Evolutionary conservation across 2,329 filamentous ascomycete genomes (phyloP).

Genomic region (Diaporthe ampelina): DNA sequence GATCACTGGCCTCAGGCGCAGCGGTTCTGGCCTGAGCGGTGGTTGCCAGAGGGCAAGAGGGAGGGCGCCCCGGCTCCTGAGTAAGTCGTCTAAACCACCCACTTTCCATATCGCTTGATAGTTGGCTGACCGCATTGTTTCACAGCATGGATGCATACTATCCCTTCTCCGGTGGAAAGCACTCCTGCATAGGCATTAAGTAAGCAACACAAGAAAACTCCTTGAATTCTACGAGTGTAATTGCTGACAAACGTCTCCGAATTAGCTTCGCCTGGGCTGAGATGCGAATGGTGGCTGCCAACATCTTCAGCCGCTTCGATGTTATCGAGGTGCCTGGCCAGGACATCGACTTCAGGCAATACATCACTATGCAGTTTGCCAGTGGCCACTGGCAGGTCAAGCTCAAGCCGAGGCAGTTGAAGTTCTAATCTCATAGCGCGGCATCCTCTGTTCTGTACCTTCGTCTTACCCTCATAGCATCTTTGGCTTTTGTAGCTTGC

Average conservation of each 20-base stretch:
- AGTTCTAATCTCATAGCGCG: neutral
- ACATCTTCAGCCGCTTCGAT: conserved; percentile 45
- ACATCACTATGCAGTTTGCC: conserved; percentile 47
- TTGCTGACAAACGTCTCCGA: neutral
- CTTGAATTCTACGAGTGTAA: neutral
- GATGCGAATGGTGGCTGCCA: conserved; percentile 46
- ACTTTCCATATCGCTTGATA: neutral
- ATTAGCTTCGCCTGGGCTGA: conserved; percentile 46
- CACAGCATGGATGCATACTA: conserved; percentile 27
- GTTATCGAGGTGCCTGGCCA: conserved; percentile 45
- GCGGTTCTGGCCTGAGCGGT: conserved; percentile 77
- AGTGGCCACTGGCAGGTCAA: conserved; percentile 47
- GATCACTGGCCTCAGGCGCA: conserved; percentile 78
- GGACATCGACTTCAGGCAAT: conserved; percentile 45
- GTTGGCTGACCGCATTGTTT: neutral
- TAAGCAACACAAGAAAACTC: neutral
- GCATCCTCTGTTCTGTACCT: neutral
- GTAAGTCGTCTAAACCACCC: neutral
- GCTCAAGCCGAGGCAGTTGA: conserved; percentile 13
- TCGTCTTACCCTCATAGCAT: neutral
- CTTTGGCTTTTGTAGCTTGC: neutral
- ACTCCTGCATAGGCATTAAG: conserved; percentile 47
- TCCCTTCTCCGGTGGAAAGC: conserved; percentile 44
- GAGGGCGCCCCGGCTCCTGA: conserved; percentile 41
- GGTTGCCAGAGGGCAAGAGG: conserved; percentile 63